Conservation (phyloP, 2,329 filamentous ascomycete species). For the Botrytis sinoallii region DNA sequence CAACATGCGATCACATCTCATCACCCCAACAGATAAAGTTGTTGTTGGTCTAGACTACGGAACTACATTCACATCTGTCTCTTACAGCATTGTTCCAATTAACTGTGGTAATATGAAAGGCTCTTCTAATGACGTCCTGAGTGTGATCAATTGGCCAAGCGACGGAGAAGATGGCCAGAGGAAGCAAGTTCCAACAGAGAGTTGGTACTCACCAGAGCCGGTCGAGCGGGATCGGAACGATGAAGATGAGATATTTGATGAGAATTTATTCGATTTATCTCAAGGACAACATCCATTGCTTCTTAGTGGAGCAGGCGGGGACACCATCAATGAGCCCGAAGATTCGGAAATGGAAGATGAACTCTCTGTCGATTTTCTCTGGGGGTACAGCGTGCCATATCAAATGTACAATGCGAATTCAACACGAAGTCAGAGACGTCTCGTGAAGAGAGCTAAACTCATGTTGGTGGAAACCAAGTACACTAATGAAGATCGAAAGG, state of each 20-base stretch:
- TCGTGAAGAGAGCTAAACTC: conserved; percentile 23
- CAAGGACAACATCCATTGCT: conserved; percentile 12
- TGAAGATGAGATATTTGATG: conserved; percentile 1
- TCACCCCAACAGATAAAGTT: conserved; percentile 7
- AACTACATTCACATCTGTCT: conserved; percentile 25
- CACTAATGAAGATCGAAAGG: conserved; percentile 19
- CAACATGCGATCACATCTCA: not conserved
- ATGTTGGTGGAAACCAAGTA: conserved; percentile 23
- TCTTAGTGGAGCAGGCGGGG: not conserved
- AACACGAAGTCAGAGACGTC: conserved; percentile 7
- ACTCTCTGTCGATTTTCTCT: conserved; percentile 15
- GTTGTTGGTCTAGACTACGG: conserved; percentile 25
- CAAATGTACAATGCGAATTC: conserved; percentile 14
- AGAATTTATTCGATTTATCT: conserved; percentile 14
- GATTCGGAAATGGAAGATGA: conserved; percentile 15
- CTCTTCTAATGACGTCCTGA: conserved; percentile 20
- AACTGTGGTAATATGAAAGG: conserved; percentile 9
- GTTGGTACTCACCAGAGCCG: conserved; percentile 25
- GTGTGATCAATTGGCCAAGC: conserved; percentile 26
- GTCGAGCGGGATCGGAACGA: not conserved
- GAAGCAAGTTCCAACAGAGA: conserved; percentile 28
- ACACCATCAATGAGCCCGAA: not conserved
- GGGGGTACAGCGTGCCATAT: conserved; percentile 23
- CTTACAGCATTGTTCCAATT: conserved; percentile 18
- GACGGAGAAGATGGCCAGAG: conserved; percentile 15